These are phyloP conservation scores for Phytophthora rubi DNA, from an alignment of 352 stramenopile species.

Conservation along the genomic window DNA sequence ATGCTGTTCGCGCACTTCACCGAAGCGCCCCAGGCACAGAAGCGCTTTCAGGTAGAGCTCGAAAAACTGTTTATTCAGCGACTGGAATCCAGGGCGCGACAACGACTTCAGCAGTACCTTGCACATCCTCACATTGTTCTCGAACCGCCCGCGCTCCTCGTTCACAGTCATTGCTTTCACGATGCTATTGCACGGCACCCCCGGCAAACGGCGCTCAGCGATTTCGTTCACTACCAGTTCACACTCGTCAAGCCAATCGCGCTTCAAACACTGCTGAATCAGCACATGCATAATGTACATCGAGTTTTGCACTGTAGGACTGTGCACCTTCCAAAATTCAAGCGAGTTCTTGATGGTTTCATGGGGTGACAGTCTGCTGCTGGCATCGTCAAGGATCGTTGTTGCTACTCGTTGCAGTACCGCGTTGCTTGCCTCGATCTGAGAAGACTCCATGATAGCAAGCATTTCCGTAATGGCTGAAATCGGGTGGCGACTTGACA, in stretches of 20 bases:
- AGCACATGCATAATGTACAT: conserved; percentile 2
- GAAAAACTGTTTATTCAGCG: conserved; percentile 28
- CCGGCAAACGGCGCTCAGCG: conserved; percentile 7
- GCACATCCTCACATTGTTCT: conserved; percentile 17
- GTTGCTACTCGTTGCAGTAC: conserved; percentile 1
- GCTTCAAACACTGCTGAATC: conserved; percentile 13
- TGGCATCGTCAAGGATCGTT: conserved; percentile 10
- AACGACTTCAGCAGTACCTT: conserved; percentile 14
- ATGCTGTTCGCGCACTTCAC: conserved; percentile 13
- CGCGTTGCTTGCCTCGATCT: neutral
- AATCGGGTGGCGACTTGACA: conserved; percentile 28
- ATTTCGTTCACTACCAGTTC: conserved; percentile 28
- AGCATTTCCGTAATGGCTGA: conserved; percentile 33
- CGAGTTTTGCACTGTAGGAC: conserved; percentile 1
- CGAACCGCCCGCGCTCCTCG: conserved; percentile 12
- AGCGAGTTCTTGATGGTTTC: conserved; percentile 8
- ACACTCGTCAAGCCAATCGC: conserved; percentile 28
- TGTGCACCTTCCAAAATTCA: conserved; percentile 9
- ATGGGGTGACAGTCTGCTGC: conserved; percentile 1
- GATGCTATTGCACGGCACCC: conserved; percentile 28
- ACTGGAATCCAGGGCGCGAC: conserved; percentile 1
- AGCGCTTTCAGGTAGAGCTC: conserved; percentile 27
- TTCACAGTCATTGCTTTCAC: conserved; percentile 25
- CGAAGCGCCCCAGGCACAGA: conserved; percentile 17
- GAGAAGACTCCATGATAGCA: conserved; percentile 26